Evolutionary conservation across 208 protist species (phyloP), one percentile per base, ranked within the genome.

Genomic region (Crithidia expoeki): DNA sequence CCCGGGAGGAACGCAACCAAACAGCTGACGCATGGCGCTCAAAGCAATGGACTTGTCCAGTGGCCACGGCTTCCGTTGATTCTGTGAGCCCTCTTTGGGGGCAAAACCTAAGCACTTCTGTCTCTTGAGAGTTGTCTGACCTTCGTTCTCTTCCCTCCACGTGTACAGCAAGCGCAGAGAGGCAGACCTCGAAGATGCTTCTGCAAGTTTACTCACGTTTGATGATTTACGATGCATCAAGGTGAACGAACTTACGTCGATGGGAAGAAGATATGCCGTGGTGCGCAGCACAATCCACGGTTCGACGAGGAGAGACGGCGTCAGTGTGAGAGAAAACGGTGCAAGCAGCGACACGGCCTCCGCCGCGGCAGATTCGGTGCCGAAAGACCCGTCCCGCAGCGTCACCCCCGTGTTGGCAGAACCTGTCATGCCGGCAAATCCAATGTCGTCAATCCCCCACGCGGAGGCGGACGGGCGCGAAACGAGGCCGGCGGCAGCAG

Each of bases 241-340:
- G n/a, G n/a, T n/a, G n/a, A n/a, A n/a, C n/a, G n/a, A n/a, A n/a
- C n/a, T n/a, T n/a, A 19, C 30, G 5, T 32, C 49, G 4, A 62
- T 30, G 1, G 68, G 51, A 6, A 74, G 42, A 2, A 47, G 1
- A n/a, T 74, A 60, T 47, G 42, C 55, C 32, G 68, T 68, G 1
- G 68, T 74, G 30, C 52, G 59, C 36, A 74, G 68, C 53, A 74
- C 16, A 25, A 55, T 27, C 68, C 60, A 74, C 14, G 59, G 49
- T 14, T 67, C 59, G 2, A 17, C 21, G 40, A 74, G 60, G 21
- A 74, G 68, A 4, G 36, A 47, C 38, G 56, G 60, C 30, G 68
- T 44, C n/a, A 59, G 49, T 2, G 50, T 68, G 7, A 74, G 32
- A 10, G 34, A 66, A 5, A 38, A 56, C 2, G 50, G 47, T 6